Conservation (phyloP, 352 stramenopile genomes). For the Lagenidium sp. region DNA sequence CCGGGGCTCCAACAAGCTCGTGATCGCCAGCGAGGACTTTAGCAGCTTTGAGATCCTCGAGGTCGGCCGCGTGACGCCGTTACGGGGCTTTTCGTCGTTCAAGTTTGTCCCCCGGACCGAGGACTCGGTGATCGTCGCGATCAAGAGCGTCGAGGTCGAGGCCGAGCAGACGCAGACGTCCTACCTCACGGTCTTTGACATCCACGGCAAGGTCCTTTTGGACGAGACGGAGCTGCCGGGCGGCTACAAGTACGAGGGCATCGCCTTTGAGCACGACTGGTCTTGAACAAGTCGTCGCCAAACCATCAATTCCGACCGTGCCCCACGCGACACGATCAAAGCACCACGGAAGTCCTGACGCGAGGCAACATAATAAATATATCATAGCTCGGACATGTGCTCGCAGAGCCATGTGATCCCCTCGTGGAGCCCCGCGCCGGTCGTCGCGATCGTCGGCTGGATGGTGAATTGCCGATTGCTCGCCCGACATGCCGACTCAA, state of each 20-base stretch:
- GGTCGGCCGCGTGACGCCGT: constrained; percentile 74
- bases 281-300: constrained; percentile 3
- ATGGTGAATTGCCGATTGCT: constrained; percentile 42
- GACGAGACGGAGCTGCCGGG: constrained; percentile 88
- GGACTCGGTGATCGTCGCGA: constrained; percentile 87
- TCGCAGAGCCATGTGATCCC: constrained; percentile 73
- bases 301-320: not conserved
- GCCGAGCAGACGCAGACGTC: constrained; percentile 87
- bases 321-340: too few species aligned
- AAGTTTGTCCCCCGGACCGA: constrained; percentile 90
- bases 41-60: constrained; percentile 69
- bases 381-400: constrained; percentile 62
- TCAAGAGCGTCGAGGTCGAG: constrained; percentile 92
- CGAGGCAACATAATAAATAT: too few species aligned
- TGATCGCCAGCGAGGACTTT: constrained; percentile 89
- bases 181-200: constrained; percentile 90
- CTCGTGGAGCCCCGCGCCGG: constrained; percentile 58
- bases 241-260: constrained; percentile 89
- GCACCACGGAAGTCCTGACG: too few species aligned
- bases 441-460: constrained; percentile 69
- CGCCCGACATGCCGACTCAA: constrained; percentile 39
- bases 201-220: constrained; percentile 86
- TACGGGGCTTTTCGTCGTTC: constrained; percentile 92
- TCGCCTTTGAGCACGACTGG: constrained; percentile 88
- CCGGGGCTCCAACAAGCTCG: constrained; percentile 84